Conservation (phyloP, 768 basidiomycete species). For the Trametes sanguinea region DNA sequence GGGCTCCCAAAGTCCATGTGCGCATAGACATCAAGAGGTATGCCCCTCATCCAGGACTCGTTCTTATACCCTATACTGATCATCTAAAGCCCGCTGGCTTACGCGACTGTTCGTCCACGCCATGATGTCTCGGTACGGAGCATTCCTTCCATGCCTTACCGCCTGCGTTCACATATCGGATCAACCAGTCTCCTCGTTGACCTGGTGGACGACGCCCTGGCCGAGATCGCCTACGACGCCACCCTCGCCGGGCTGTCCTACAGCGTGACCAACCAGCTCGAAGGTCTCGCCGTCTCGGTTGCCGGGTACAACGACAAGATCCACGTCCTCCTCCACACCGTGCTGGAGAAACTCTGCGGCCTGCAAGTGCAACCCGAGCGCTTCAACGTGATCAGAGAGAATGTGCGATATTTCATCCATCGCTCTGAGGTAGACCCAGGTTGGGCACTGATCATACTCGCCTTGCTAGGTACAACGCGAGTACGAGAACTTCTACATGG, state of each 20-base stretch:
- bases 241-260: slow-evolving; percentile 51
- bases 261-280: slow-evolving; percentile 32
- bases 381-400: slow-evolving; percentile 47
- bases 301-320: slow-evolving; percentile 58
- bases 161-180: neutral
- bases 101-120: slow-evolving; percentile 35
- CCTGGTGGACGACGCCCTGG: slow-evolving; percentile 48
- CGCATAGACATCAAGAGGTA: slow-evolving; percentile 41
- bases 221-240: slow-evolving; percentile 55
- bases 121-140: slow-evolving; percentile 32
- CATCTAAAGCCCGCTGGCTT: slow-evolving; percentile 34
- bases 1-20: slow-evolving; percentile 50
- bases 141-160: neutral
- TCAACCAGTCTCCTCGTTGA: slow-evolving; percentile 27
- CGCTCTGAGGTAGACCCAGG: no score
- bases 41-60: slow-evolving; percentile 1
- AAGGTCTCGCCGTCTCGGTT: slow-evolving; percentile 42
- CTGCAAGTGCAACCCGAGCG: slow-evolving; percentile 43
- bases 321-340: slow-evolving; percentile 43
- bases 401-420: slow-evolving; percentile 25
- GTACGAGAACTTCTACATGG: slow-evolving; percentile 47
- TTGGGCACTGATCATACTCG: neutral
- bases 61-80: neutral
- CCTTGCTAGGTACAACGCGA: slow-evolving; percentile 35
- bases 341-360: slow-evolving; percentile 42